A percentile compares a stretch with the other conserved stretches of the same genome.
Evolutionary conservation across 1,284 basidiomycete genomes (phyloP).

Genomic region (Chiua sp.): DNA sequence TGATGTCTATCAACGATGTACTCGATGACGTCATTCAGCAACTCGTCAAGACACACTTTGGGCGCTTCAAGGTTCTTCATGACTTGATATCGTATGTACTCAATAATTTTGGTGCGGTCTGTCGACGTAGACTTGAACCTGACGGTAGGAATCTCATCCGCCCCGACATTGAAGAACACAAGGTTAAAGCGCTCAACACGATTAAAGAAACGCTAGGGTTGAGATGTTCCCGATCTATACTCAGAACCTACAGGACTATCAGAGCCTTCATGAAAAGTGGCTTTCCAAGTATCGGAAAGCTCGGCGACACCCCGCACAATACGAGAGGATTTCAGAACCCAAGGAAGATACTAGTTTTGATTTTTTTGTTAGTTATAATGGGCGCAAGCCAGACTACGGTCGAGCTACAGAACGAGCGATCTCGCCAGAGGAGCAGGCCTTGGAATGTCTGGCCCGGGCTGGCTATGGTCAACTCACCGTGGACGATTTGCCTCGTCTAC

Average conservation of each 20-base stretch:
- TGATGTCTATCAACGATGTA: slow-evolving; percentile 39
- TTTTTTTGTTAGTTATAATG: no score
- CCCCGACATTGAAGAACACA: slow-evolving; percentile 29
- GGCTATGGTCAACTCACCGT: slow-evolving; percentile 26
- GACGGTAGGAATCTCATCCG: slow-evolving; percentile 24
- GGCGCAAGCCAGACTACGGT: no score
- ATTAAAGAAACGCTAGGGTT: slow-evolving; percentile 31
- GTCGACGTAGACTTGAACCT: not conserved
- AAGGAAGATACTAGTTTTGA: no score
- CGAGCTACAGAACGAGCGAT: not conserved
- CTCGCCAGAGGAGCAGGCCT: slow-evolving; percentile 15
- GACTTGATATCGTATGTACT: slow-evolving; percentile 35
- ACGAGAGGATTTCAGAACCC: not conserved
- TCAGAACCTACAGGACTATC: slow-evolving; percentile 38
- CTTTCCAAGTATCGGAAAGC: slow-evolving; percentile 22
- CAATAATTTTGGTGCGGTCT: not conserved
- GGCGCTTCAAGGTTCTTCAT: slow-evolving; percentile 36
- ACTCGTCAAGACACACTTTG: slow-evolving; percentile 39
- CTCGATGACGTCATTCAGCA: slow-evolving; percentile 24
- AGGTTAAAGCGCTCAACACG: slow-evolving; percentile 5
- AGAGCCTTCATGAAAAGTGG: slow-evolving; percentile 26
- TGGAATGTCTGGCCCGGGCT: slow-evolving; percentile 21
- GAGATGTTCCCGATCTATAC: slow-evolving; percentile 38
- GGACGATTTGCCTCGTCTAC: slow-evolving; percentile 25
- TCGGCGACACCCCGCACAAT: not conserved